These are phyloP conservation scores for Fusarium sp. DNA, from an alignment of 2,329 filamentous ascomycete genomes.

Conservation along the genomic window DNA sequence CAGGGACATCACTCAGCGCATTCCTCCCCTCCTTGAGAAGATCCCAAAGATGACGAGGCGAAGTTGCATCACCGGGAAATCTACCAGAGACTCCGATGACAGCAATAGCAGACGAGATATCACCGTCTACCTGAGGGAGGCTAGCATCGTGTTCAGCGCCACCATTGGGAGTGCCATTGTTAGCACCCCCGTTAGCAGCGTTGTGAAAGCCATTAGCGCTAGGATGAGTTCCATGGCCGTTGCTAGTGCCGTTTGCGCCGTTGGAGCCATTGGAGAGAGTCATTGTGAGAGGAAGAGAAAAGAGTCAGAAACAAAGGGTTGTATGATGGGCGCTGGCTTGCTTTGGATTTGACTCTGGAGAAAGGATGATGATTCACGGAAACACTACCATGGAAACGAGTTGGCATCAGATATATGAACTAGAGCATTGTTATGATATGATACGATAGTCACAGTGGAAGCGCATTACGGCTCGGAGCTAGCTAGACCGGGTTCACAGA, in stretches of 20 bases:
- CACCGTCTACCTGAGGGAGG: not conserved
- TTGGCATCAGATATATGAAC: not conserved
- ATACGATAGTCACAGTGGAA: not conserved
- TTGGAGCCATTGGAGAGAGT: not conserved
- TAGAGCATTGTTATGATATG: not conserved
- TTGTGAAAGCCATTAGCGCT: not conserved
- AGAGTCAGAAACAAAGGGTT: not conserved
- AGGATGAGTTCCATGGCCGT: not conserved
- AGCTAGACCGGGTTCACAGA: not conserved
- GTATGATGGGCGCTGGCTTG: not conserved
- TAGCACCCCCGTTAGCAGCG: not conserved
- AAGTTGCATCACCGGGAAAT: not conserved
- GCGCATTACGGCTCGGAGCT: not conserved
- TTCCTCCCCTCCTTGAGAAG: not conserved
- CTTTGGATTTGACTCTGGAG: not conserved
- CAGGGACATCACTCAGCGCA: not conserved
- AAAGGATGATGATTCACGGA: not conserved
- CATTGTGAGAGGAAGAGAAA: not conserved
- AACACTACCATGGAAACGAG: not conserved
- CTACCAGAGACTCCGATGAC: conserved; percentile 7
- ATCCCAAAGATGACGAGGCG: conserved; percentile 3
- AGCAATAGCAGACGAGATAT: not conserved
- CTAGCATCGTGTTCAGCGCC: not conserved
- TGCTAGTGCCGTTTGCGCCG: not conserved
- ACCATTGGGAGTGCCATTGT: not conserved